Percentiles rank a stretch among this genome's conserved stretches.
Conservation (phyloP, 306 rosid genomes). For the Begonia peltatifolia region DNA sequence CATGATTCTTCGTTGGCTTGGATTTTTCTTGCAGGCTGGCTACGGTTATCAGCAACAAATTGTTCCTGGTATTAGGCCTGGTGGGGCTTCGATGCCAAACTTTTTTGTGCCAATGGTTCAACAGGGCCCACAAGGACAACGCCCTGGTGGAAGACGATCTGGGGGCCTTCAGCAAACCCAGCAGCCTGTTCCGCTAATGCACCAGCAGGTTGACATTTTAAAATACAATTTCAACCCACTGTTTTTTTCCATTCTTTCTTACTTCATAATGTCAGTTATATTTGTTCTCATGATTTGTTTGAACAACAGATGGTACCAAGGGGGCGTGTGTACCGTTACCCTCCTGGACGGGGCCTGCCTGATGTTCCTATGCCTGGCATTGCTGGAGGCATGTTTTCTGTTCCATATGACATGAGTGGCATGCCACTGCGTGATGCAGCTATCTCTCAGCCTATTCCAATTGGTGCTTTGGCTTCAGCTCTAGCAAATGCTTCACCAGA, state of each 20-base stretch:
- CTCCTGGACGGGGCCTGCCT: conserved; percentile 18
- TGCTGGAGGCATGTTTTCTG: conserved; percentile 27
- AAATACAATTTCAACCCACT: too few species aligned
- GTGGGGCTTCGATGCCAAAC: conserved; percentile 90
- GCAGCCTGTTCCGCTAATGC: conserved; percentile 76
- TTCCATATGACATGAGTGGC: conserved; percentile 28
- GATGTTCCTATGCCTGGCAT: conserved; percentile 20
- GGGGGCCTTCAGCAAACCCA: conserved; percentile 76
- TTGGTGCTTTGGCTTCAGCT: conserved; percentile 23
- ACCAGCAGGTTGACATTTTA: conserved; percentile 44
- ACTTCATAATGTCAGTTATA: too few species aligned
- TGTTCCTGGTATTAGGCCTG: conserved; percentile 98
- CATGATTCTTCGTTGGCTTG: too few species aligned
- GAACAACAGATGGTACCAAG: conserved; percentile 20
- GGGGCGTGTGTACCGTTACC: conserved; percentile 24
- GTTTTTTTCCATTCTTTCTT: too few species aligned
- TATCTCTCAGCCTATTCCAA: conserved; percentile 18
- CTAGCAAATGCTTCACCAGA: conserved; percentile 24
- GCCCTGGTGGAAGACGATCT: conserved; percentile 90
- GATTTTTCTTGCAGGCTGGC: conserved; percentile 45
- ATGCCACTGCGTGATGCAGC: conserved; percentile 17
- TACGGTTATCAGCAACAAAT: conserved; percentile 98
- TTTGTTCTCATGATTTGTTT: neutral
- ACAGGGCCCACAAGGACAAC: conserved; percentile 92
- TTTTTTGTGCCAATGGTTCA: conserved; percentile 96